Base-by-base conservation (phyloP, 1,139 yeast genomes). In the Kurtzmaniella quercitrusa region DNA sequence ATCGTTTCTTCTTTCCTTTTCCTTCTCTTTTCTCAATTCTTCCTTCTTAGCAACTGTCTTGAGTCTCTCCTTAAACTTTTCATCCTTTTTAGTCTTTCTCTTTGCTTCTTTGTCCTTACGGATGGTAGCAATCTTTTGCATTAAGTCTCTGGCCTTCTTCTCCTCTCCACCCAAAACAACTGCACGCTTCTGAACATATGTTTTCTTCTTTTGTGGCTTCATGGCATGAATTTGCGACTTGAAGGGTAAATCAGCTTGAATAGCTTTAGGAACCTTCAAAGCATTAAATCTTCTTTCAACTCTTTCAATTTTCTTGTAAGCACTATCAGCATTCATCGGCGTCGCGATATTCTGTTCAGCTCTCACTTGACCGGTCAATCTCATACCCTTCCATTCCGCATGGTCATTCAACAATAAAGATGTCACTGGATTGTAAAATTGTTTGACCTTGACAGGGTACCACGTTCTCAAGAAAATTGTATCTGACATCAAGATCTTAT, bases 381-480 rank as follows among this genome's bases (percentile, higher is more conserved):
- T 79, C 95, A 94, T 89, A 50, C 99, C 99, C 57, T 78, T 79
- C 99, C 99, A 94, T 57, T 87, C 87, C 26, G 76, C 71, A 65
- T 93, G 94, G 51, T 88, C 78, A 36, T 71, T 65, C 45, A 88
- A 65, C 53, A 94, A 73, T 55, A 91, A 71, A 1, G 98, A 93
- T 0, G 98, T 88, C 21, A 94, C 98, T 1, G 98, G 98, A 59
- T 93, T 94, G 66, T 93, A 94, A 65, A 88, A 93, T 60, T 82
- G 82, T 61, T 93, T 85, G 14, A 94, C 87, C 52, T 80, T 80
- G 38, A 94, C 94, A 2, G 98, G 98, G 61, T 89, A 91, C 98
- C 98, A 94, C 1, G 98, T 93, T 61, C 96, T 84, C 60, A 94
- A 69, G 54, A 93, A 84, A 12, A 94, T 78, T 41, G 88, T 86